Conservation (phyloP, 768 basidiomycete species). For the Hericium erinaceus region DNA sequence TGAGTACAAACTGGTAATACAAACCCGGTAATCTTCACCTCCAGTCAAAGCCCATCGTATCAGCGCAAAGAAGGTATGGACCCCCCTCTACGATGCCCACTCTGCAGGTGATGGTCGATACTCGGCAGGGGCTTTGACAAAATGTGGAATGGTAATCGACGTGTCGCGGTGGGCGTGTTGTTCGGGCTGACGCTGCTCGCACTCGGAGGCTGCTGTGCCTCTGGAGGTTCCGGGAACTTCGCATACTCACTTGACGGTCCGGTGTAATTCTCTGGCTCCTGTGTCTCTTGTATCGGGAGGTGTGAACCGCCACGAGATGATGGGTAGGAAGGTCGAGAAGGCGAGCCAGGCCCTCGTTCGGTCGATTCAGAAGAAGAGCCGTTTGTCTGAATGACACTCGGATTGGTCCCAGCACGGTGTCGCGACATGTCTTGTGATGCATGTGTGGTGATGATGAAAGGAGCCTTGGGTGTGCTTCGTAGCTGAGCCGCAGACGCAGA, state of each 20-base stretch:
- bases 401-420: slow-evolving; percentile 60
- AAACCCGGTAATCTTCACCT: slow-evolving; percentile 2
- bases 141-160: slow-evolving; percentile 52
- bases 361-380: slow-evolving; percentile 25
- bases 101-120: slow-evolving; percentile 24
- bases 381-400: slow-evolving; percentile 36
- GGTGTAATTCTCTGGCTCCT: slow-evolving; percentile 41
- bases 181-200: slow-evolving; percentile 16
- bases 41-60: slow-evolving; percentile 4
- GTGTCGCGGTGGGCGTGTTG: slow-evolving; percentile 11
- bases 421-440: slow-evolving; percentile 33
- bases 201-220: slow-evolving; percentile 19
- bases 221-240: slow-evolving; percentile 60
- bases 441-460: slow-evolving; percentile 10
- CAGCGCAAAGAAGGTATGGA: slow-evolving; percentile 25
- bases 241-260: slow-evolving; percentile 67
- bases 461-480: slow-evolving; percentile 27
- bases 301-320: slow-evolving; percentile 44
- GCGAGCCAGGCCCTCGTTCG: slow-evolving; percentile 11
- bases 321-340: slow-evolving; percentile 41
- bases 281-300: slow-evolving; percentile 27
- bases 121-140: slow-evolving; percentile 41
- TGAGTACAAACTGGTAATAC: not conserved
- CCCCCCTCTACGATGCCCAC: slow-evolving; percentile 33
- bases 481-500: slow-evolving; percentile 75